These are phyloP conservation scores for Umbelopsis sp. DNA, from an alignment of 371 early-diverging fungal genomes.

Conservation along the genomic window DNA sequence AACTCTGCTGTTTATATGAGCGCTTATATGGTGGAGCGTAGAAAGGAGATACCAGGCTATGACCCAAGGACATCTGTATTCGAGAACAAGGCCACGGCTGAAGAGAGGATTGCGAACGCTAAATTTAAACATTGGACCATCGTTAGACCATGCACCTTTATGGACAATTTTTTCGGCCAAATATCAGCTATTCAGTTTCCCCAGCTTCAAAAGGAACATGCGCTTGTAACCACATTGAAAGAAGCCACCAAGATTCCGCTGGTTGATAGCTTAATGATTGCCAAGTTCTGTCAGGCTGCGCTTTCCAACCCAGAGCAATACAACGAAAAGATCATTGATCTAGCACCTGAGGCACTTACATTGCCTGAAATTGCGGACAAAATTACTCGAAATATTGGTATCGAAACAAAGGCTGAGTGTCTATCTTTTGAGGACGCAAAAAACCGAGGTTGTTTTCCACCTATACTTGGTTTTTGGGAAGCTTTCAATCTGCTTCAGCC, in stretches of 20 bases:
- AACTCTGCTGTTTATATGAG: not conserved
- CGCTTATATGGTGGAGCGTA: not conserved
- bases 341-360: not conserved
- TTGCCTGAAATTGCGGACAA: not conserved
- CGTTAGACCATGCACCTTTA: not conserved
- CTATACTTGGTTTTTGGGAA: not conserved
- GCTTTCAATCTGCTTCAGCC: not conserved
- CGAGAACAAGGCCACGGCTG: not conserved
- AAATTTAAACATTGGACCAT: not conserved
- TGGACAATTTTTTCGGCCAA: not conserved
- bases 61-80: not conserved
- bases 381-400: not conserved
- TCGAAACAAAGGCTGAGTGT: not conserved
- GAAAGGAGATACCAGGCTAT: not conserved
- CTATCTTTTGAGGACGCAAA: not conserved
- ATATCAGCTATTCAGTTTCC: constrained; percentile 1
- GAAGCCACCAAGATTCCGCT: not conserved
- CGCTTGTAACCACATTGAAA: not conserved
- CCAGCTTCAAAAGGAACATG: constrained; percentile 4
- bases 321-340: not conserved
- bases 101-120: not conserved
- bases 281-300: not conserved
- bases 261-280: not conserved
- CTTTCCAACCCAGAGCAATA: not conserved
- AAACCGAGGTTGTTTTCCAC: not conserved